Evolutionary conservation across 2,329 filamentous ascomycete species (phyloP), one percentile per base, ranked within the genome.

Genomic region (Dothideomycetidae sp.): DNA sequence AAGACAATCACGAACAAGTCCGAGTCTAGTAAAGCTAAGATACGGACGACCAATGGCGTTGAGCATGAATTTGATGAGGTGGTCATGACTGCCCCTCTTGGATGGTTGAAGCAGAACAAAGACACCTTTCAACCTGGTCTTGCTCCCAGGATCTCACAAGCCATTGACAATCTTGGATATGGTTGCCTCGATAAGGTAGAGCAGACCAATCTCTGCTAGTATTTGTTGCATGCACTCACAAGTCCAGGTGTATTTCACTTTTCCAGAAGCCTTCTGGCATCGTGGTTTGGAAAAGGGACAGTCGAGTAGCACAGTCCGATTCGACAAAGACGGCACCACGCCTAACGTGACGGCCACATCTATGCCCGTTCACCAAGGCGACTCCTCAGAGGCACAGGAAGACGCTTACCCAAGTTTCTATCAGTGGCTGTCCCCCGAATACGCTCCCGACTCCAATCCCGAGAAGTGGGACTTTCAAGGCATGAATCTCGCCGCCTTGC

Each of bases 241-340:
- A 26, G 35, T 14, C 11, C 14, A 59, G 56, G 53, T 60, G 29
- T 63, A 63, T 48, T 57, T 63, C 43, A 78, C 69, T 23, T 93
- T 92, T 47, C 73, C 78, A 0, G 63, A 58, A 5, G 73, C 81
- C 0, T 92, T 85, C 53, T 92, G 83, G 83, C 62, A 73, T 17
- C 28, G 10, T n/a, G 16, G 13, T 33, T 11, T 31, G 11, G 19
- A n/a, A 34, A 15, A 18, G 31, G 13, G 14, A 37, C 17, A 13
- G 31, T 31, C 15, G 19, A n/a, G 12, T n/a, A 15, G 64, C 64
- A 42, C 35, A 17, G 31, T 40, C 12, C 28, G 19, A 11, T 10
- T 31, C 23, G 31, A 38, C 26, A 34, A 26, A 4, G 12, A 11
- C 23, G 12, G 21, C 16, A 42, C 37, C 21, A 49, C 50, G 14